phyloP scores from a whole-genome alignment of 2,329 filamentous ascomycete genomes.

The Thelonectria blattea region DNA sequence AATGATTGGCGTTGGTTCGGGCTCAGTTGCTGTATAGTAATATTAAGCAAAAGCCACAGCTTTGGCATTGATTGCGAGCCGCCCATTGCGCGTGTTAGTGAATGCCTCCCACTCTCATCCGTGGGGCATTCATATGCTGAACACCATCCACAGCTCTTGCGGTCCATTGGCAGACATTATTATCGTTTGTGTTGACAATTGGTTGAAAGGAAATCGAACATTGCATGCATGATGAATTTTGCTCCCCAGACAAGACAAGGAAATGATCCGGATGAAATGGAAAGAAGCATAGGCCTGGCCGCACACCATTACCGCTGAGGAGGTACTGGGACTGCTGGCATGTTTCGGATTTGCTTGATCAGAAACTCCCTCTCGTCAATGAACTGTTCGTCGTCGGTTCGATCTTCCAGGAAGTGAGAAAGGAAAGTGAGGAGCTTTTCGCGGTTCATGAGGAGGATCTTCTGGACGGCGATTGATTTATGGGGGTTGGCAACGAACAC shows the following conservation, averaged over 20 bases:
- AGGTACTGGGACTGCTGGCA: slow-evolving; percentile 64
- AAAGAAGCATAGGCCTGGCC: not conserved
- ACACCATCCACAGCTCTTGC: not conserved
- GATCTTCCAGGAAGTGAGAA: slow-evolving; percentile 89
- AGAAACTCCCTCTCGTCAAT: slow-evolving; percentile 97
- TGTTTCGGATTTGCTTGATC: slow-evolving; percentile 86
- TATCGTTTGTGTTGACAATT: not conserved
- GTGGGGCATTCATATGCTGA: not conserved
- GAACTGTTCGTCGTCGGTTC: slow-evolving; percentile 97
- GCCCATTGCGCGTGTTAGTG: slow-evolving; percentile 1
- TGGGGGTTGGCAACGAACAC: slow-evolving; percentile 99
- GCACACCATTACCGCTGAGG: slow-evolving; percentile 49
- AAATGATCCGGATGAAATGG: not conserved
- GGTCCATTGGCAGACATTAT: not conserved
- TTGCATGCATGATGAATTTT: slow-evolving; percentile 1
- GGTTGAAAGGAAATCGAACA: not conserved
- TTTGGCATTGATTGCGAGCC: slow-evolving; percentile 21
- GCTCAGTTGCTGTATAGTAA: slow-evolving; percentile 38
- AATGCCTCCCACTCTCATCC: slow-evolving; percentile 11
- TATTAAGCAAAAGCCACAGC: slow-evolving; percentile 32
- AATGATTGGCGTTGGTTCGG: slow-evolving; percentile 34
- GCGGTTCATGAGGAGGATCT: slow-evolving; percentile 94
- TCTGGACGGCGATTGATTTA: slow-evolving; percentile 94
- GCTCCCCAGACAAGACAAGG: not conserved
- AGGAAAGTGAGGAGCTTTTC: slow-evolving; percentile 90